These are phyloP conservation scores for Neocucurbitaria cava DNA, from an alignment of 2,329 filamentous ascomycete genomes.

Conservation along the genomic window DNA sequence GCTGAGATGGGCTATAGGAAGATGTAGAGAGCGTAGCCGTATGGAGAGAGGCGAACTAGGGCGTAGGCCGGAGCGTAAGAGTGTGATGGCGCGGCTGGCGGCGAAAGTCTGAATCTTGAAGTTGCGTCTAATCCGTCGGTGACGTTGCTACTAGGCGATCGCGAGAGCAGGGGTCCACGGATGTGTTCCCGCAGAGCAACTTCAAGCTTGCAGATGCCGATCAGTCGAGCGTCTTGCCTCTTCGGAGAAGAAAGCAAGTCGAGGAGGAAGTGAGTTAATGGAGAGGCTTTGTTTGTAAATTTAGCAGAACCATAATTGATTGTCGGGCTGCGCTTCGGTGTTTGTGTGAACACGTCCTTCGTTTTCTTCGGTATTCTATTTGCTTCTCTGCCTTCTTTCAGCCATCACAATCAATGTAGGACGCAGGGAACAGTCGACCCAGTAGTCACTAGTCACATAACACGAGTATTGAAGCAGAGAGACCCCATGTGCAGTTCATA, in stretches of 20 bases:
- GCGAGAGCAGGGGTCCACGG: constrained; percentile 28
- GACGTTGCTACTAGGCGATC: constrained; percentile 35
- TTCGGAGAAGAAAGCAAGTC: neutral
- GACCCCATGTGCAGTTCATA: constrained; percentile 6
- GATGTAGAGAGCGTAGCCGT: constrained; percentile 4
- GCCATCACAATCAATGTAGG: neutral
- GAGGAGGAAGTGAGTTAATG: neutral
- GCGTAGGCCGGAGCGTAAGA: neutral
- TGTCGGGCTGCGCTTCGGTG: constrained; percentile 29
- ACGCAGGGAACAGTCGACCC: neutral
- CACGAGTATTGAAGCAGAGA: neutral
- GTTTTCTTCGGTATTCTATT: constrained; percentile 34
- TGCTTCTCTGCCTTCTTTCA: constrained; percentile 21
- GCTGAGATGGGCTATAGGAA: constrained; percentile 19
- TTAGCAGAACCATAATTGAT: constrained; percentile 7
- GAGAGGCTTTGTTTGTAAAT: constrained; percentile 13
- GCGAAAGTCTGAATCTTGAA: constrained; percentile 27
- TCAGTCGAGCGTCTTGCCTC: neutral
- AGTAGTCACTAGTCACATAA: neutral
- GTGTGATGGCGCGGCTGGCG: constrained; percentile 19
- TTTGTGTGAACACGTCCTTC: constrained; percentile 24
- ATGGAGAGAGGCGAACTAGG: neutral
- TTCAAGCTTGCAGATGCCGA: constrained; percentile 3
- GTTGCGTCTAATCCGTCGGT: constrained; percentile 22
- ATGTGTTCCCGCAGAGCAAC: constrained; percentile 12